Conservation (phyloP, 2,329 filamentous ascomycete species). For the Exophiala sideris region DNA sequence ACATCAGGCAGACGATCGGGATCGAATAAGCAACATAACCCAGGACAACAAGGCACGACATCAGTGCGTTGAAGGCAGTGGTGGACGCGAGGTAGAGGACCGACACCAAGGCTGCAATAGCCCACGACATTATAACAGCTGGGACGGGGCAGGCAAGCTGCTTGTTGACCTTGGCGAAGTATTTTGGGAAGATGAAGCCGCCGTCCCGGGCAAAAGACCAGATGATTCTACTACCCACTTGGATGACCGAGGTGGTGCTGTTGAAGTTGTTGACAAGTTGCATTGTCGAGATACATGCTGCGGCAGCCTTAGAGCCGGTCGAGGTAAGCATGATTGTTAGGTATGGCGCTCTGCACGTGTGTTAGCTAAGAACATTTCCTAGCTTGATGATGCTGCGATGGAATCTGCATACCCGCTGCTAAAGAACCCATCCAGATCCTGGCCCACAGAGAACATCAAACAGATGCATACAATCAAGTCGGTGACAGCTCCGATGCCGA, state of each 20-base stretch:
- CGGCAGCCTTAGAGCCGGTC: background rate
- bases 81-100: slow-evolving; percentile 31
- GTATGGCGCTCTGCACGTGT: background rate
- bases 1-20: slow-evolving; percentile 45
- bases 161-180: background rate
- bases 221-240: slow-evolving; percentile 39
- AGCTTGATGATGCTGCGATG: too few relatives aligned
- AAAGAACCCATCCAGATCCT: slow-evolving; percentile 40
- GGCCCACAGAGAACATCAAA: slow-evolving; percentile 48
- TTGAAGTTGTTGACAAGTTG: background rate
- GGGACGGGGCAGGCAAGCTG: background rate
- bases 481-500: slow-evolving; percentile 48
- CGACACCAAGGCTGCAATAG: slow-evolving; percentile 45
- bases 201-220: slow-evolving; percentile 38
- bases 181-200: background rate
- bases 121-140: slow-evolving; percentile 32
- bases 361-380: background rate
- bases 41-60: slow-evolving; percentile 42
- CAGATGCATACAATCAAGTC: slow-evolving; percentile 47
- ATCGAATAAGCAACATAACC: slow-evolving; percentile 48
- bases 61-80: slow-evolving; percentile 2
- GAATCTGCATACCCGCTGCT: slow-evolving; percentile 3
- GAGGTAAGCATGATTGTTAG: background rate
- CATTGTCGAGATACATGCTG: background rate
- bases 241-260: background rate